These are phyloP conservation scores for Penicillium canariense DNA, from an alignment of 495 filamentous ascomycete species.

Conservation along the genomic window DNA sequence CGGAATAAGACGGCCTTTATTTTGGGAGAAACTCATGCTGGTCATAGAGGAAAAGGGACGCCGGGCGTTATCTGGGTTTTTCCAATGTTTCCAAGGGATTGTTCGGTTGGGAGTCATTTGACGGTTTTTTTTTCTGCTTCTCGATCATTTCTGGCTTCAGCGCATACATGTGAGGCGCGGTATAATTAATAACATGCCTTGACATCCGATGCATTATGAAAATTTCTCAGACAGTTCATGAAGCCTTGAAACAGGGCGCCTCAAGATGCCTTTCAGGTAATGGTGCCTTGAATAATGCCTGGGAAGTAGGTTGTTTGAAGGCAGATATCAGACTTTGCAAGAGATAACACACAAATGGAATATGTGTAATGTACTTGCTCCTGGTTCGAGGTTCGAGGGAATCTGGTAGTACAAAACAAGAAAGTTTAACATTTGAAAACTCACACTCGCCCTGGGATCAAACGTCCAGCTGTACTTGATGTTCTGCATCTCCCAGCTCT, in stretches of 20 bases:
- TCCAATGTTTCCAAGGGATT: not conserved
- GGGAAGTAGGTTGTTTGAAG: not conserved
- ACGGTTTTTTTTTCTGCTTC: conserved; percentile 9
- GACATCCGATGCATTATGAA: conserved; percentile 7
- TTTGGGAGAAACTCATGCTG: conserved; percentile 30
- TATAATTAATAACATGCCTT: conserved; percentile 14
- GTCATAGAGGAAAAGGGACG: conserved; percentile 35
- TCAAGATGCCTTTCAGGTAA: not conserved
- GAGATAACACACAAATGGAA: too few relatives aligned
- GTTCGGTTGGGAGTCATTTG: conserved; percentile 2
- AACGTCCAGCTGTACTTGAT: not conserved
- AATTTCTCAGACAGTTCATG: not conserved
- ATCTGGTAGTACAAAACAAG: too few relatives aligned
- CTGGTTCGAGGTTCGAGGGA: too few relatives aligned
- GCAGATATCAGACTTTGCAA: not conserved
- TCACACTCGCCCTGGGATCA: not conserved
- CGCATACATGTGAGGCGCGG: not conserved
- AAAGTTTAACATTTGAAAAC: too few relatives aligned
- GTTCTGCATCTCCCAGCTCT: not conserved
- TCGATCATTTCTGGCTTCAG: not conserved
- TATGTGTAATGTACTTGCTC: too few relatives aligned
- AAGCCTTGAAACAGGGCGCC: too few relatives aligned
- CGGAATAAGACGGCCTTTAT: conserved; percentile 29
- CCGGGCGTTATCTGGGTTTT: conserved; percentile 22
- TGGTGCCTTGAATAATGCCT: not conserved